Conservation (phyloP, 2,329 filamentous ascomycete species). For the Paecilomyces formosus region DNA sequence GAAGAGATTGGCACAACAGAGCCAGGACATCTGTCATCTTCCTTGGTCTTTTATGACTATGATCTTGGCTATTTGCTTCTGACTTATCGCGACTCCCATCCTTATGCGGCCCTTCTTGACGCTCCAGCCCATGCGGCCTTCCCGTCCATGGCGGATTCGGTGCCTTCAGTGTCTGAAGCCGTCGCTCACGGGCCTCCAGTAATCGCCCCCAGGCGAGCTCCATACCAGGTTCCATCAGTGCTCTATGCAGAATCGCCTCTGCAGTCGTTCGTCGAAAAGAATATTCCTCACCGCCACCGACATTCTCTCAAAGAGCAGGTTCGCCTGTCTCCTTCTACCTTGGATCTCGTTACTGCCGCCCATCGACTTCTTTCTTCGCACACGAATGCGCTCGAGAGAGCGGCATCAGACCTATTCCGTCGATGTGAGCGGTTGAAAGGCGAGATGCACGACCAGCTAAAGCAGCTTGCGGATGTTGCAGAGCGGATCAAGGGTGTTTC, state of each 20-base stretch:
- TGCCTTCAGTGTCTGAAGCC: constrained; percentile 16
- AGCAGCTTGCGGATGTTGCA: constrained; percentile 37
- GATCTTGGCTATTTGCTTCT: constrained; percentile 53
- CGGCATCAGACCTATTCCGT: constrained; percentile 45
- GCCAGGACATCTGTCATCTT: constrained; percentile 36
- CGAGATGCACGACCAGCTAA: constrained; percentile 42
- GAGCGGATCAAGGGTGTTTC: constrained; percentile 38
- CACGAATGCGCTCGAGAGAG: constrained; percentile 38
- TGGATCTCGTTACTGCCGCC: constrained; percentile 40
- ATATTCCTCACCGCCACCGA: constrained; percentile 36
- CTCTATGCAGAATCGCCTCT: constrained; percentile 33
- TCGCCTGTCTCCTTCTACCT: constrained; percentile 40
- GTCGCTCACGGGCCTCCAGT: constrained; percentile 14
- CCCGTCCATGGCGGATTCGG: constrained; percentile 18
- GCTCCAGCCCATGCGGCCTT: constrained; percentile 30
- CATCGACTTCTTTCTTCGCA: constrained; percentile 41
- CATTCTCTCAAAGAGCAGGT: constrained; percentile 38
- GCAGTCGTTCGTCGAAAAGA: constrained; percentile 33
- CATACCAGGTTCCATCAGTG: constrained; percentile 35
- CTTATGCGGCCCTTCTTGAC: constrained; percentile 47
- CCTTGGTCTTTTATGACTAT: constrained; percentile 48
- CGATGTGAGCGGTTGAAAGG: constrained; percentile 42
- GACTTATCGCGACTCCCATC: constrained; percentile 40
- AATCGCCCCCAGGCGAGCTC: constrained; percentile 28
- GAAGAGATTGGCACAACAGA: constrained; percentile 15